phyloP scores from a whole-genome alignment of 495 filamentous ascomycete species.

The Sordaria brevicollis region DNA sequence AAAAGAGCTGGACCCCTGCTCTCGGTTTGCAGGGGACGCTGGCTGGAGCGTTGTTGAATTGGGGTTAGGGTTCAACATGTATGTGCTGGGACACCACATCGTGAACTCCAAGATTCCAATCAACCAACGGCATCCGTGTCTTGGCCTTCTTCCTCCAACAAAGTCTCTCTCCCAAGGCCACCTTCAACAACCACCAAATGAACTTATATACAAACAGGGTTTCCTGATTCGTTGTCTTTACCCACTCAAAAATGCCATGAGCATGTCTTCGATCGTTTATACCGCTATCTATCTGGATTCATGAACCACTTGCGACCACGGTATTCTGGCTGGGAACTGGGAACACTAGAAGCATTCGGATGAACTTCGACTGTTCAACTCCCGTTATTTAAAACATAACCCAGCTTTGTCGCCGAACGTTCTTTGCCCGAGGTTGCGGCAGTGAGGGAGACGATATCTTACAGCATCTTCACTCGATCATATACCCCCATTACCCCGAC shows the following conservation, averaged over 20 bases:
- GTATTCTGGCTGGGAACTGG: background rate
- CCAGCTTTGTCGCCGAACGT: background rate
- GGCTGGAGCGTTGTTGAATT: too few relatives aligned
- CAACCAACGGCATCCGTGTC: background rate
- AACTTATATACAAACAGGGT: background rate
- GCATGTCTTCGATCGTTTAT: background rate
- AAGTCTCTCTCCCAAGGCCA: background rate
- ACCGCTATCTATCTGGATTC: background rate
- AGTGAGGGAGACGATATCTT: background rate
- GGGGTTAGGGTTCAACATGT: background rate
- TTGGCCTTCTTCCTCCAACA: background rate
- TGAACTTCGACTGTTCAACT: background rate
- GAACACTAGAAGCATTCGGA: background rate
- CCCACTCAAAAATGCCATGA: background rate
- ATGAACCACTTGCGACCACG: background rate
- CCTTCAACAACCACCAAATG: background rate
- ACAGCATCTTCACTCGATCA: background rate
- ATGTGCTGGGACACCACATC: too few relatives aligned
- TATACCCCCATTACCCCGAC: background rate
- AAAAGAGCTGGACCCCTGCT: background rate
- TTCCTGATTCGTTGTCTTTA: background rate
- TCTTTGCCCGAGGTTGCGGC: background rate
- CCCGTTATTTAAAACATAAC: background rate
- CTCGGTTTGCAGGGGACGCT: background rate
- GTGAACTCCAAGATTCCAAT: background rate